Base-by-base conservation (phyloP, 495 filamentous ascomycete species). In the Penicillium silybi region DNA sequence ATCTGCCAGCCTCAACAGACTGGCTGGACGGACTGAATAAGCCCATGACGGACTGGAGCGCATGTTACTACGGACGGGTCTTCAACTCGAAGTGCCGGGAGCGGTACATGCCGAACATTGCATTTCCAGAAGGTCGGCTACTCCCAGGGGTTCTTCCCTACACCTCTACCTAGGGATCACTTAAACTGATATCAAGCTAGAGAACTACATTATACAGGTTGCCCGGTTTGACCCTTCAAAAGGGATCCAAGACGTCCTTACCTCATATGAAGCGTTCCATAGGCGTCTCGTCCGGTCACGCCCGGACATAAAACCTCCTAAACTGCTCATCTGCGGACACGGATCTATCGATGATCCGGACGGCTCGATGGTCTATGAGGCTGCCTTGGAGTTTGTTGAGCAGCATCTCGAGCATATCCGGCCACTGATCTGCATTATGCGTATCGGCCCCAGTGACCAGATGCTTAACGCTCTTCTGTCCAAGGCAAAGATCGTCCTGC, bases 1-100 rank as follows among this genome's bases (percentile, higher is more conserved):
- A 89, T 63, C 75, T 91, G 70, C 88, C 87, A 11, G 88, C 89
- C 5, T 44, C 13, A 4, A 44, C 42, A 26, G 42, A 44, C 15
- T 43, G 76, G 82, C 77, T 89, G 6, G 86, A 90, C 61, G 86
- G 86, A 13, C 65, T 89, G 46, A 89, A 89, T 65, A 90, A 90
- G 62, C 48, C 66, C 15, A 64, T 90, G 43, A 75, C 72, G 48
- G 71, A 76, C 4, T 87, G 82, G 80, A 81, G 87, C 54, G 71
- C 70, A 6, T 71, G 75, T 6, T 88, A 86, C 62, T 90, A 90
- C 49, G 74, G 84, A 35, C 76, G 84, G 50, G 69, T 79, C 23
- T 82, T 88, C 55, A 84, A 85, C 42, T 63, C 68, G 8, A 67
- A 80, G 51, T 86, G 83, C 64, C 72, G 54, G 27, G 64, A 53